Base-by-base conservation (phyloP, 1,139 yeast genomes). In the Kodamaea sp. region DNA sequence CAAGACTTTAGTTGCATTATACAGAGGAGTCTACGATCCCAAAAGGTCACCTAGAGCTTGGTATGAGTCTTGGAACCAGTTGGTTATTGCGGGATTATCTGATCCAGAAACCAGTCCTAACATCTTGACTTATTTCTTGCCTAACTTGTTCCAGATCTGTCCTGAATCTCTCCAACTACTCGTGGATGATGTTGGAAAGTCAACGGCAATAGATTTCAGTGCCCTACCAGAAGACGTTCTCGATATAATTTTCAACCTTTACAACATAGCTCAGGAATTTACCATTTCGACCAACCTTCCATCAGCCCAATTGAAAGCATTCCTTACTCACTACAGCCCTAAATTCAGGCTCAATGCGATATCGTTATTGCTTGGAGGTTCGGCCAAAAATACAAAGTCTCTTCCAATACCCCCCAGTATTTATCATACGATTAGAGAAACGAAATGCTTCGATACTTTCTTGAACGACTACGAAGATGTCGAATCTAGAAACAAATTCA, bases 401-500 rank as follows among this genome's bases (percentile, higher is more conserved):
- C 33, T 32, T 9, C 77, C 80, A 0, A 68, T 89, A 7, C 66
- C 76, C 1, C 35, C 57, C 0, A 54, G 58, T 18, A 65, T 76
- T 0, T 76, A 73, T 39, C 62, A 65, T 0, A 50, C 73, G 1
- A 48, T 86, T 2, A 48, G 57, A 25, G 50, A 62, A 0, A 59
- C 72, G 22, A 35, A 40, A 20, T 32, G 61, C 3, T 50, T 82
- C 7, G 75, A 73, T 39, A 57, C 66, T 8, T 69, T 81, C 41
- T 71, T 83, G 39, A 66, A 72, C 22, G 94, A 86, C 39, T 48
- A 52, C 20, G 69, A 75, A 9, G 78, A 83, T 32, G 70, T 88
- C 10, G 92, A 83, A 38, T 66, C 76, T 0, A 66, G 96, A 50
- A 80, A 80, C 45, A 80, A 76, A 32, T 76, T 84, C 34, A 66